Evolutionary conservation across 805 yeast genomes (phyloP).

Genomic region (Candida yuanshanica): DNA sequence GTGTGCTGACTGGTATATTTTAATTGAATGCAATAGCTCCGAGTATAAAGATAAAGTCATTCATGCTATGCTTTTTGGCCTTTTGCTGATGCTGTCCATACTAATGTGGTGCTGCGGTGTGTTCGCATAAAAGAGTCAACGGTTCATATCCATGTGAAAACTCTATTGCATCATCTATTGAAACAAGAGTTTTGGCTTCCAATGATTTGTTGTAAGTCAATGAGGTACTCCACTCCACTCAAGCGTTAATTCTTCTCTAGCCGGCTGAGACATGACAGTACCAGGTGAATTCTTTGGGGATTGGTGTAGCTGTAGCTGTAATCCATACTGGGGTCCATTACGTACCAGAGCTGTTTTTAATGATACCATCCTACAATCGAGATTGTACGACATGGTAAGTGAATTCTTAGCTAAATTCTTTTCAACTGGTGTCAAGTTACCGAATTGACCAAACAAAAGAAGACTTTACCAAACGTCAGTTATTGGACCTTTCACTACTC

Average conservation of each 20-base stretch:
- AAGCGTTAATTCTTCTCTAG: constrained; percentile 49
- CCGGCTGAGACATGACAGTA: constrained; percentile 65
- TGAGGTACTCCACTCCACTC: constrained; percentile 64
- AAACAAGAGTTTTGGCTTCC: constrained; percentile 61
- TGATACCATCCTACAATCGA: constrained; percentile 44
- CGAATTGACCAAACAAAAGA: constrained; percentile 34
- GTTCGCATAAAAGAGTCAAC: constrained; percentile 53
- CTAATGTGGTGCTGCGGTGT: constrained; percentile 61
- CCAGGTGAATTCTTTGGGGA: constrained; percentile 52
- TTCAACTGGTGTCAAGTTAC: constrained; percentile 33
- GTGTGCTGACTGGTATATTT: constrained; percentile 37
- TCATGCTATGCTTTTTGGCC: constrained; percentile 64
- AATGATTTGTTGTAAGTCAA: constrained; percentile 62
- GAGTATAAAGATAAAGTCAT: constrained; percentile 55
- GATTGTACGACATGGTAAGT: constrained; percentile 59
- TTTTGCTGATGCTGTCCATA: constrained; percentile 54
- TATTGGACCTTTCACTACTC: constrained; percentile 55
- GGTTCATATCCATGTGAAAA: constrained; percentile 56
- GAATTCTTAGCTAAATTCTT: constrained; percentile 54
- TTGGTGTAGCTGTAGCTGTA: constrained; percentile 44
- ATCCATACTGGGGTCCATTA: constrained; percentile 53
- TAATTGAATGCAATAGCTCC: constrained; percentile 41
- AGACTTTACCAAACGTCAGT: constrained; percentile 45
- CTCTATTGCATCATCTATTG: constrained; percentile 47
- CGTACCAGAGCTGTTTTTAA: constrained; percentile 51